These are phyloP conservation scores for Xenoacremonium recifei DNA, from an alignment of 2,329 filamentous ascomycete genomes.

Conservation along the genomic window DNA sequence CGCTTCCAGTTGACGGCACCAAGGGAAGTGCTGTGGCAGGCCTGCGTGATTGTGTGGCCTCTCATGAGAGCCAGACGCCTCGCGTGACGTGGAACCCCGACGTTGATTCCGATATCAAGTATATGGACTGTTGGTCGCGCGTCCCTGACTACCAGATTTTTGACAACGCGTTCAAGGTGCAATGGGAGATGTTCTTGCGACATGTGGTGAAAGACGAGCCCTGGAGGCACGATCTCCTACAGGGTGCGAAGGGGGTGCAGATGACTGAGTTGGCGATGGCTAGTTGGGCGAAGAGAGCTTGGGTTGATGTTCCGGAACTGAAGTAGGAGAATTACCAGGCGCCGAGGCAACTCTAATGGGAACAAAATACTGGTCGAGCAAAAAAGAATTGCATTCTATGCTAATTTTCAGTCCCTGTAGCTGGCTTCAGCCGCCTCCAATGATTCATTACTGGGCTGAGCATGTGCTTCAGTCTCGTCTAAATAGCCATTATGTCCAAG, in stretches of 20 bases:
- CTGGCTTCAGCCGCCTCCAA: too few relatives aligned
- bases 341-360: too few relatives aligned
- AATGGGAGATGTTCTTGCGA: constrained; percentile 1
- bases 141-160: neutral
- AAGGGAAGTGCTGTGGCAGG: neutral
- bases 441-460: too few relatives aligned
- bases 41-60: neutral
- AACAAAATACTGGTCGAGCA: too few relatives aligned
- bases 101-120: neutral
- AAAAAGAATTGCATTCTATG: too few relatives aligned
- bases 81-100: neutral
- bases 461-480: too few relatives aligned
- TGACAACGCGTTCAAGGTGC: constrained; percentile 1
- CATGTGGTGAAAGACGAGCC: constrained; percentile 1
- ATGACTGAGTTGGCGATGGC: too few relatives aligned
- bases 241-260: constrained; percentile 1
- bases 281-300: too few relatives aligned
- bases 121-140: neutral
- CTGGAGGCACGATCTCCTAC: neutral
- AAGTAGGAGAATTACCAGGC: too few relatives aligned
- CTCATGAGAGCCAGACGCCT: constrained; percentile 1
- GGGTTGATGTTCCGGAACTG: too few relatives aligned
- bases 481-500: too few relatives aligned
- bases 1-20: constrained; percentile 1
- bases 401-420: too few relatives aligned